Conservation (phyloP, 2,329 filamentous ascomycete species). For the Phaeosphaeriaceae sp. region DNA sequence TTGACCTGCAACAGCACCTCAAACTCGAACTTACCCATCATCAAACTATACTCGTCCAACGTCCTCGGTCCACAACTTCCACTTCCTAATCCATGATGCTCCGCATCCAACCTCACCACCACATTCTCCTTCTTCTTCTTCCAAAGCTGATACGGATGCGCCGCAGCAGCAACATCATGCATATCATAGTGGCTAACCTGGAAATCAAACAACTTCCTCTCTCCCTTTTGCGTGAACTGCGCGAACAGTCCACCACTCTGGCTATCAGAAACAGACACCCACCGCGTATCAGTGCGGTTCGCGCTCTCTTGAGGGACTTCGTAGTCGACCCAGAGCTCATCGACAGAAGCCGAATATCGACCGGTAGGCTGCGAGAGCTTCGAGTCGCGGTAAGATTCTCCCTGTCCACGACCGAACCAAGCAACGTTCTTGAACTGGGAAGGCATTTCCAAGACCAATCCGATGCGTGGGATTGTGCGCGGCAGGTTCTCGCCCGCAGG, state of each 20-base stretch:
- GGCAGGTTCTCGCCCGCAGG: conserved; percentile 61
- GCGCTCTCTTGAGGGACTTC: conserved; percentile 75
- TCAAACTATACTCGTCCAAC: conserved; percentile 50
- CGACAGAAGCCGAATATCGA: conserved; percentile 55
- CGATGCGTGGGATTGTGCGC: conserved; percentile 67
- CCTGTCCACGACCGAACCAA: conserved; percentile 72
- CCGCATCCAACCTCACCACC: conserved; percentile 66
- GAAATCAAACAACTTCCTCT: conserved; percentile 54
- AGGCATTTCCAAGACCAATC: conserved; percentile 64
- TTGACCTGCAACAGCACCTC: conserved; percentile 32
- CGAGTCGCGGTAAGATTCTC: conserved; percentile 73
- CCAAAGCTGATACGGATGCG: conserved; percentile 70
- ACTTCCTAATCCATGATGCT: conserved; percentile 69
- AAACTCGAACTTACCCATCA: conserved; percentile 49
- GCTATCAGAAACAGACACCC: conserved; percentile 53
- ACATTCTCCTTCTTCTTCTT: conserved; percentile 63
- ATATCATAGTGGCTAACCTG: conserved; percentile 63
- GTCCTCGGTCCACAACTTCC: conserved; percentile 68
- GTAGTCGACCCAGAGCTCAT: conserved; percentile 65
- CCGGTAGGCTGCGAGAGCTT: conserved; percentile 66
- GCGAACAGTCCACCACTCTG: conserved; percentile 24
- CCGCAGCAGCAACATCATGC: conserved; percentile 63
- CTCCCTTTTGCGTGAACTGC: conserved; percentile 36
- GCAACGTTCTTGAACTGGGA: conserved; percentile 56
- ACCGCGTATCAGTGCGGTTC: conserved; percentile 68